Evolutionary conservation across 1,284 basidiomycete species (phyloP).

Genomic region (Malassezia japonica): DNA sequence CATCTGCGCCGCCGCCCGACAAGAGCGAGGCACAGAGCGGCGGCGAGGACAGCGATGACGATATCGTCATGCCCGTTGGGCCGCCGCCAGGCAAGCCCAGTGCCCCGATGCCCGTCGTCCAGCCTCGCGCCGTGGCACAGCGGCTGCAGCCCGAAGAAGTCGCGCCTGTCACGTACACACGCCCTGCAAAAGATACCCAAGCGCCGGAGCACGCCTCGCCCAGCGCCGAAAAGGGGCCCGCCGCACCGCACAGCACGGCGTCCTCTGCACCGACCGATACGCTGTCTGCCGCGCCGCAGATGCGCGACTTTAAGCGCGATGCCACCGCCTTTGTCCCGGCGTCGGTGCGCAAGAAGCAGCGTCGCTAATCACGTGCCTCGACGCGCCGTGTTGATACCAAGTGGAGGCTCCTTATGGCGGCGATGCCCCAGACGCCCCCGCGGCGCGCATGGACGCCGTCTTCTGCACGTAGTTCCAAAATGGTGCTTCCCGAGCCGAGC

Average conservation of each 20-base stretch:
- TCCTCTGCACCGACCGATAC: constrained; percentile 6
- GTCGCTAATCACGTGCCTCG: constrained; percentile 6
- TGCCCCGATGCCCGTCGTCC: not conserved
- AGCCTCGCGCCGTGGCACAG: not conserved
- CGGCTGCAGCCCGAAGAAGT: not conserved
- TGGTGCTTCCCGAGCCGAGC: too few relatives aligned
- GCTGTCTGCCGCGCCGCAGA: constrained; percentile 36
- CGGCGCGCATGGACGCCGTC: not conserved
- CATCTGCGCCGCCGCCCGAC: not conserved
- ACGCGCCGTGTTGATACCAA: constrained; percentile 1
- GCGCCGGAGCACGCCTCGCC: too few relatives aligned
- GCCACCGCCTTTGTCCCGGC: constrained; percentile 41
- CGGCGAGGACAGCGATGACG: constrained; percentile 26
- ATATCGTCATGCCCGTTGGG: constrained; percentile 38
- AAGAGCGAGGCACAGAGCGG: not conserved
- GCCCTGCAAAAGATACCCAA: not conserved
- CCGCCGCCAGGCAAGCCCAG: constrained; percentile 20
- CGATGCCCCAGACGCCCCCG: not conserved
- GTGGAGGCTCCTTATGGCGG: too few relatives aligned
- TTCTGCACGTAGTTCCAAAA: too few relatives aligned
- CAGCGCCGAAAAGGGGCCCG: not conserved
- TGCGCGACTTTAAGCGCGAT: constrained; percentile 43
- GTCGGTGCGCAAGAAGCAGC: constrained; percentile 2
- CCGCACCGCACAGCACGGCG: not conserved
- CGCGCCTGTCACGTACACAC: not conserved